Conservation (phyloP, 345 rosid species). For the Hibiscus trionum region DNA sequence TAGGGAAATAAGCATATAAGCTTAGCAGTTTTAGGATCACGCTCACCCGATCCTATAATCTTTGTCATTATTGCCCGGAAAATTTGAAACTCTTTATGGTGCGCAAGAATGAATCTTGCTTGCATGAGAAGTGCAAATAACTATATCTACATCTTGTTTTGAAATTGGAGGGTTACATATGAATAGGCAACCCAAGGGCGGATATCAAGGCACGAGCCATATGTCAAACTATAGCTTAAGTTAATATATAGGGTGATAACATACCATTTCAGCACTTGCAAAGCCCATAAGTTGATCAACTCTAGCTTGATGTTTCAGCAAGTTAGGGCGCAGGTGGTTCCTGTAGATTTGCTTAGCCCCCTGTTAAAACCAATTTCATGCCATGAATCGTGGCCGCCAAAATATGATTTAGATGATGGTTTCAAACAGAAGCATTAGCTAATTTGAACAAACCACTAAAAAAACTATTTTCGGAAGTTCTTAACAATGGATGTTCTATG, state of each 20-base stretch:
- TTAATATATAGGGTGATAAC: background rate
- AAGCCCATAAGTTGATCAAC: constrained; percentile 38
- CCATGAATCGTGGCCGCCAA: background rate
- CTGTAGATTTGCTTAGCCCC: constrained; percentile 50
- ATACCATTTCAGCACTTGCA: constrained; percentile 39
- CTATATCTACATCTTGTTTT: background rate
- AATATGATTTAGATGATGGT: background rate
- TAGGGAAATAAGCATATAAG: background rate
- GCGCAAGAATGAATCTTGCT: background rate
- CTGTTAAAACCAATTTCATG: constrained; percentile 18
- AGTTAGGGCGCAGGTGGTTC: constrained; percentile 54
- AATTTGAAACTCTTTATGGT: background rate
- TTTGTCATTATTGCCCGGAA: background rate
- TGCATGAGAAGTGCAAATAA: background rate
- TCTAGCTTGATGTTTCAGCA: constrained; percentile 47
- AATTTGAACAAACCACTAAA: background rate
- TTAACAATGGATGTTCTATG: background rate
- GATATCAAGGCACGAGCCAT: too few species aligned
- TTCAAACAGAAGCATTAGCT: background rate
- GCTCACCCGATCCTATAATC: constrained; percentile 1
- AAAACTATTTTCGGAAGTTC: background rate
- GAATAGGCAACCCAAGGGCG: background rate
- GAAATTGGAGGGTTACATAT: background rate
- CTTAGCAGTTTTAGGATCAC: background rate
- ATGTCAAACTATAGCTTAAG: background rate